phyloP scores from a whole-genome alignment of 2,329 filamentous ascomycete genomes.

The Alternaria sp. region DNA sequence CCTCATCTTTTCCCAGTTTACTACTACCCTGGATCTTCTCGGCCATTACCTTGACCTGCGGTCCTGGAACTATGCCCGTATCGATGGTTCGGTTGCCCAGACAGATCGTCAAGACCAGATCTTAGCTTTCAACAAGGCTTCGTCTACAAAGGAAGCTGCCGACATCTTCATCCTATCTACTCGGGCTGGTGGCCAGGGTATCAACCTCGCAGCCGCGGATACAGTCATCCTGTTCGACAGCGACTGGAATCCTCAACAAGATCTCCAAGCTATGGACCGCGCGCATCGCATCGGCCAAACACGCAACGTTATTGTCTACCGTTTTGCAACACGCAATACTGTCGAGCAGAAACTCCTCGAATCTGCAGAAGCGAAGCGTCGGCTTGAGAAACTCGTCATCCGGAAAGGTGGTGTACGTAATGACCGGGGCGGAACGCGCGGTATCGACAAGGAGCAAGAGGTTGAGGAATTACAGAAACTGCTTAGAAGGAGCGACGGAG shows the following conservation, averaged over 20 bases:
- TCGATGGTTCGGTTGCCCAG: slow-evolving; percentile 87
- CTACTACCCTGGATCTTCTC: slow-evolving; percentile 88
- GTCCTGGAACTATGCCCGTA: slow-evolving; percentile 82
- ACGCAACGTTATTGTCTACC: slow-evolving; percentile 88
- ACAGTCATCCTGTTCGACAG: slow-evolving; percentile 92
- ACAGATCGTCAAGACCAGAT: slow-evolving; percentile 61
- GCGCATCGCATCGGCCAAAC: slow-evolving; percentile 95
- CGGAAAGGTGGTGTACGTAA: slow-evolving; percentile 78
- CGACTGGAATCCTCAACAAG: slow-evolving; percentile 96
- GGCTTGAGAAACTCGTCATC: slow-evolving; percentile 93
- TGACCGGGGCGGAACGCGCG: slow-evolving; percentile 64
- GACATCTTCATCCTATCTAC: slow-evolving; percentile 90
- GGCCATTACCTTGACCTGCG: slow-evolving; percentile 86
- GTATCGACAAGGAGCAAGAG: slow-evolving; percentile 53
- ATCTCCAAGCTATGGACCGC: slow-evolving; percentile 94
- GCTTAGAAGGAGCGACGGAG: slow-evolving; percentile 70
- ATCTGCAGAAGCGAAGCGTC: slow-evolving; percentile 88
- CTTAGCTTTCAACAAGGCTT: slow-evolving; percentile 57
- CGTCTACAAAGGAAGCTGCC: slow-evolving; percentile 35
- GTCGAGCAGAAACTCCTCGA: slow-evolving; percentile 88
- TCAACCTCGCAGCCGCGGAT: slow-evolving; percentile 90
- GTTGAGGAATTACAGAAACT: slow-evolving; percentile 59
- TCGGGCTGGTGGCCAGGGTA: slow-evolving; percentile 90
- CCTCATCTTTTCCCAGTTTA: slow-evolving; percentile 96
- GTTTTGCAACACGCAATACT: slow-evolving; percentile 89